Conservation (phyloP, 352 stramenopile species). For the Poterioochromonas sp. region DNA sequence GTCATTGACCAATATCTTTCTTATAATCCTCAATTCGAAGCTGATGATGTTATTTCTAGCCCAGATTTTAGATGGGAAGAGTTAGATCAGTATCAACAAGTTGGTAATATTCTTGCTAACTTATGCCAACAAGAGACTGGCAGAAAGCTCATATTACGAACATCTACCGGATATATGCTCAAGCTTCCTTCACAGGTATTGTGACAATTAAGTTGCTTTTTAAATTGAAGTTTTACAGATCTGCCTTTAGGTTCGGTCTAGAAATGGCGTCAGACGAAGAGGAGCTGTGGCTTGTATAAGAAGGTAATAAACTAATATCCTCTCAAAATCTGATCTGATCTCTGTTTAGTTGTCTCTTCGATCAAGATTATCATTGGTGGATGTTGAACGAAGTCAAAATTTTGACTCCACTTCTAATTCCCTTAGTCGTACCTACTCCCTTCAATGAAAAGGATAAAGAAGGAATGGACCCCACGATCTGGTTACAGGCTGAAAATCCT, state of each 20-base stretch:
- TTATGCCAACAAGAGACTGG: background rate
- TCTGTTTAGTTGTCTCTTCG: conserved; percentile 17
- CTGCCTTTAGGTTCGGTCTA: background rate
- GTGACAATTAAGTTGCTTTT: background rate
- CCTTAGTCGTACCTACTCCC: background rate
- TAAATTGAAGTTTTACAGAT: background rate
- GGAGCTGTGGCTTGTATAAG: conserved; percentile 1
- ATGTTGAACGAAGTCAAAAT: background rate
- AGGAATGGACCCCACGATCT: conserved; percentile 11
- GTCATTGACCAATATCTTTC: background rate
- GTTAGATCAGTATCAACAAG: conserved; percentile 1
- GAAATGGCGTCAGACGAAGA: background rate
- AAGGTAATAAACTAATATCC: too few relatives aligned
- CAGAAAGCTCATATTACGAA: background rate
- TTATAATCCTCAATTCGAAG: conserved; percentile 16
- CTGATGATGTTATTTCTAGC: too few relatives aligned
- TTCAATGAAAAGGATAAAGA: conserved; percentile 13
- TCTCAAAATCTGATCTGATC: too few relatives aligned
- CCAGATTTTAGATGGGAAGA: background rate
- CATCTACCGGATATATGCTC: background rate
- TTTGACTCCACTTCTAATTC: background rate
- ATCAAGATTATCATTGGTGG: background rate
- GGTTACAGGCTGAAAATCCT: background rate
- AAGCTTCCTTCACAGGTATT: background rate
- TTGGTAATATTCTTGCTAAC: background rate